These are phyloP conservation scores for Phascolomyces articulosus DNA, from an alignment of 371 early-diverging fungal genomes.

Conservation along the genomic window DNA sequence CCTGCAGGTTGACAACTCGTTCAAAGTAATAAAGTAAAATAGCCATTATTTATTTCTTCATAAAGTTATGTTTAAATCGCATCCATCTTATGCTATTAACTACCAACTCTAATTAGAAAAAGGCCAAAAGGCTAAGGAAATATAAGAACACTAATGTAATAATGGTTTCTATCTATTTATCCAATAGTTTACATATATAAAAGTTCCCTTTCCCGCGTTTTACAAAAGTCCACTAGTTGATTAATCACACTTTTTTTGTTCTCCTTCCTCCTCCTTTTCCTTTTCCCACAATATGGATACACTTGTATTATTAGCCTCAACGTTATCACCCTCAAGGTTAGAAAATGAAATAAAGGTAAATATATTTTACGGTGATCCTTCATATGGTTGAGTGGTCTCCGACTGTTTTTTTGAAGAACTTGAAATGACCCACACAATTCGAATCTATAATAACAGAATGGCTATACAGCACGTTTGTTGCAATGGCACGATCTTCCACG, in stretches of 20 bases:
- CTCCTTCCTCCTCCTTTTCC: no score
- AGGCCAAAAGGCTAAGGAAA: no score
- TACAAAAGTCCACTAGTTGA: background rate
- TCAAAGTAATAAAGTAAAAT: no score
- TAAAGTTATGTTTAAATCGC: no score
- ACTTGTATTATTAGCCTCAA: background rate
- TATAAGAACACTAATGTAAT: no score
- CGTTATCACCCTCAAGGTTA: background rate
- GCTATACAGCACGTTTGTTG: background rate
- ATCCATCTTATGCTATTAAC: no score
- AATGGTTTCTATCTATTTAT: no score
- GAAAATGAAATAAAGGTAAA: background rate
- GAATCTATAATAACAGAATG: background rate
- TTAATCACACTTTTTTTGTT: no score
- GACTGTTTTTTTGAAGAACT: background rate
- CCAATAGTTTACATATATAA: background rate
- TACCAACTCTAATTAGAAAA: no score
- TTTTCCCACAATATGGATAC: background rate
- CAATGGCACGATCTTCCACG: constrained; percentile 40
- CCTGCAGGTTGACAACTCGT: no score
- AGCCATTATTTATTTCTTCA: no score
- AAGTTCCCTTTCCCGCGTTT: background rate
- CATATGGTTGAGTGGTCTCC: background rate
- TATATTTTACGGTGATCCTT: no score
- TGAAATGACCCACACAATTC: background rate